These are phyloP conservation scores for Lasiodiplodia sp. DNA, from an alignment of 2,329 filamentous ascomycete genomes.

Conservation along the genomic window DNA sequence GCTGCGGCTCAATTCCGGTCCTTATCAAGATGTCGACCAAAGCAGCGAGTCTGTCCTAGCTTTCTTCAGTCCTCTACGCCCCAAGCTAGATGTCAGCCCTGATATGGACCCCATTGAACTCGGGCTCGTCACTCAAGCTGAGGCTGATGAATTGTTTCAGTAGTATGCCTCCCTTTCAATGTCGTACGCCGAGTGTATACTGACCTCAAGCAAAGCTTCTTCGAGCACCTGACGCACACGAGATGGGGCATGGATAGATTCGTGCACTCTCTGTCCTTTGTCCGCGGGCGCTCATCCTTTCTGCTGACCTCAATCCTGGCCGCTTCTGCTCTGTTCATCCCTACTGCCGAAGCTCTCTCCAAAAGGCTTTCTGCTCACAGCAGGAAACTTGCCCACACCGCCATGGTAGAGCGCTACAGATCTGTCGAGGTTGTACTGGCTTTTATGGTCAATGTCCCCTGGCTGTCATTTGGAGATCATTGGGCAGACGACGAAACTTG, in stretches of 20 bases:
- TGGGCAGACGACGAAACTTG: slow-evolving; percentile 77
- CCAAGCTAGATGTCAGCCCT: slow-evolving; percentile 67
- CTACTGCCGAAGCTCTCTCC: slow-evolving; percentile 68
- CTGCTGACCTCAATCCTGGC: slow-evolving; percentile 75
- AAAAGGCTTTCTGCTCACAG: slow-evolving; percentile 71
- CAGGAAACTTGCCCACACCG: slow-evolving; percentile 66
- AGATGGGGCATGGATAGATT: slow-evolving; percentile 75
- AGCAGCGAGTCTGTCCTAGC: slow-evolving; percentile 38
- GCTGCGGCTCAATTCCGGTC: slow-evolving; percentile 2
- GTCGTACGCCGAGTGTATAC: neutral
- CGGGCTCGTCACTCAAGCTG: slow-evolving; percentile 70
- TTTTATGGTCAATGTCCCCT: slow-evolving; percentile 78
- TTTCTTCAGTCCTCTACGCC: slow-evolving; percentile 72
- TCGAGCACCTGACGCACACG: slow-evolving; percentile 74
- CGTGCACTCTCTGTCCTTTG: slow-evolving; percentile 71
- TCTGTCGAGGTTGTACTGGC: slow-evolving; percentile 78
- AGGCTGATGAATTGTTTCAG: slow-evolving; percentile 69
- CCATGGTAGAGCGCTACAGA: slow-evolving; percentile 68
- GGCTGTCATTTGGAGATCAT: slow-evolving; percentile 73
- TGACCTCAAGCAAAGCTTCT: slow-evolving; percentile 61
- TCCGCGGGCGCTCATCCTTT: slow-evolving; percentile 72
- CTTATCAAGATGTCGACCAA: slow-evolving; percentile 10
- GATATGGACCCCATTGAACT: slow-evolving; percentile 74
- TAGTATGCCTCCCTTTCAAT: slow-evolving; percentile 59
- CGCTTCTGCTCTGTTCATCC: slow-evolving; percentile 71